phyloP scores from a whole-genome alignment of 768 basidiomycete species.

The Pleurotus cornucopiae region DNA sequence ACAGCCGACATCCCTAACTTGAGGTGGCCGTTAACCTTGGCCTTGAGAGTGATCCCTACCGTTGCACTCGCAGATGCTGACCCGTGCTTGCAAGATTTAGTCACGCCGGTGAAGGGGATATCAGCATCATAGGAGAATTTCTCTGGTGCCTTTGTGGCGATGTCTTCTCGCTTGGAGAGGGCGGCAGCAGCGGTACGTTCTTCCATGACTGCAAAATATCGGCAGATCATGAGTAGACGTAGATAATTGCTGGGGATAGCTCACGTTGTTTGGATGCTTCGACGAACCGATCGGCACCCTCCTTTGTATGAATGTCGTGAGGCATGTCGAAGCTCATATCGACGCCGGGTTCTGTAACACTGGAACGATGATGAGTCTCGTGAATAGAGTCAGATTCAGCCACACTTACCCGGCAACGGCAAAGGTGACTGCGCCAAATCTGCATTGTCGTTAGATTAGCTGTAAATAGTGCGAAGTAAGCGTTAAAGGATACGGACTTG shows the following conservation, averaged over 20 bases:
- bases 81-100: neutral
- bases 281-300: neutral
- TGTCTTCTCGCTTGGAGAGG: no score
- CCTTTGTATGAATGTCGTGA: neutral
- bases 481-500: neutral
- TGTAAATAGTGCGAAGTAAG: neutral
- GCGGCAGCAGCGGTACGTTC: neutral
- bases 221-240: no score
- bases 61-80: neutral
- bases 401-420: slow-evolving; percentile 2
- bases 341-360: slow-evolving; percentile 1
- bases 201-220: neutral
- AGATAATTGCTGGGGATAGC: neutral
- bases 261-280: neutral
- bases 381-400: neutral
- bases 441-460: neutral
- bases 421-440: neutral
- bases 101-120: neutral
- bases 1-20: neutral
- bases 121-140: neutral
- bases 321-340: slow-evolving; percentile 8
- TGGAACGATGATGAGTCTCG: neutral
- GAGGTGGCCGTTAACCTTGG: neutral
- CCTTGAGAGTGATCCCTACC: neutral
- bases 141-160: no score